phyloP scores from a whole-genome alignment of 2,329 filamentous ascomycete genomes.

The Annulohypoxylon truncatum region DNA sequence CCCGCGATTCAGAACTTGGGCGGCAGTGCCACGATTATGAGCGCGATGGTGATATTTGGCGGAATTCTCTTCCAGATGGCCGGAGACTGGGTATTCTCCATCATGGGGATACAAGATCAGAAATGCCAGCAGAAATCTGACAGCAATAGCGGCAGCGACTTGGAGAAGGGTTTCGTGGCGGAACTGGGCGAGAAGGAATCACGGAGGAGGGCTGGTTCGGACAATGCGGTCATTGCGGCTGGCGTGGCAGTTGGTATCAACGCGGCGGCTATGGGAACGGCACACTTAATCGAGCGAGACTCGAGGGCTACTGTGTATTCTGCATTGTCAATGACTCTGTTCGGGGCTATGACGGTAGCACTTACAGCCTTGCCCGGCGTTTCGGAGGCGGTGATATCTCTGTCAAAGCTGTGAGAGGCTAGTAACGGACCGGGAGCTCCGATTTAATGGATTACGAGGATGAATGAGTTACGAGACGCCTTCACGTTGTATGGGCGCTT shows the following conservation, averaged over 20 bases:
- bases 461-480: constrained; percentile 18
- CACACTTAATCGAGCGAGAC: constrained; percentile 65
- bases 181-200: background rate
- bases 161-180: constrained; percentile 11
- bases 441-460: constrained; percentile 7
- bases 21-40: constrained; percentile 49
- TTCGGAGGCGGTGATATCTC: constrained; percentile 51
- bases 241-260: constrained; percentile 68
- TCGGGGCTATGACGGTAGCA: constrained; percentile 67
- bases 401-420: constrained; percentile 48
- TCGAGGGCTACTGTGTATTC: constrained; percentile 67
- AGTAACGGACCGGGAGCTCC: background rate
- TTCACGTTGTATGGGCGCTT: constrained; percentile 21
- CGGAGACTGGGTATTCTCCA: constrained; percentile 46
- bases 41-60: constrained; percentile 48
- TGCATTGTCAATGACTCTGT: constrained; percentile 67
- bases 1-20: constrained; percentile 46
- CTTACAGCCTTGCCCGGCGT: constrained; percentile 63
- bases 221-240: constrained; percentile 57
- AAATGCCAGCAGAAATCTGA: background rate
- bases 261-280: constrained; percentile 69
- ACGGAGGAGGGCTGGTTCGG: constrained; percentile 11
- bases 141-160: background rate
- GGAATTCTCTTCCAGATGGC: constrained; percentile 50
- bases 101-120: constrained; percentile 44